Conservation (phyloP, 768 basidiomycete species). For the Calocybe indica region DNA sequence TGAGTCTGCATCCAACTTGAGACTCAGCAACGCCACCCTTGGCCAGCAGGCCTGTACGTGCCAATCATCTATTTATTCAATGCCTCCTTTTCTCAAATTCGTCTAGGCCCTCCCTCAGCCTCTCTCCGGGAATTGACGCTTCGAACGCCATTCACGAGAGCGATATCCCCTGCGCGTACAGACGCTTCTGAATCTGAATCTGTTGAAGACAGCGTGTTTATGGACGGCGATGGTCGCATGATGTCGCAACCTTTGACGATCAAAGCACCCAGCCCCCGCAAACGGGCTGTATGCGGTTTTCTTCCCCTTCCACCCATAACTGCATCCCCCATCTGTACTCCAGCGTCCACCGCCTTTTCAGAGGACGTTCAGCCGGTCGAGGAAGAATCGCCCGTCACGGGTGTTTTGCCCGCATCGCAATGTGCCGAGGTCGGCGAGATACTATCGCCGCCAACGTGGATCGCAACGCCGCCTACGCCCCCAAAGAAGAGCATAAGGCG, state of each 20-base stretch:
- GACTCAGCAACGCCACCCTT: background rate
- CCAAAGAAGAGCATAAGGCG: constrained; percentile 36
- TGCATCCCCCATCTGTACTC: constrained; percentile 54
- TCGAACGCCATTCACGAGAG: too few species aligned
- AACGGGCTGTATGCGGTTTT: constrained; percentile 30
- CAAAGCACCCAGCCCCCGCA: constrained; percentile 9
- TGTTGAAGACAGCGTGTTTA: too few species aligned
- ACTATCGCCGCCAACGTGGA: constrained; percentile 44
- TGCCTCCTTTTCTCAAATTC: background rate
- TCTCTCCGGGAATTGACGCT: too few species aligned
- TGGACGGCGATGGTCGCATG: too few species aligned
- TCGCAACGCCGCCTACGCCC: constrained; percentile 54
- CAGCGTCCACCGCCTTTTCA: constrained; percentile 29
- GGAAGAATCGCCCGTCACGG: background rate
- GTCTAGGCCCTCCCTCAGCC: background rate
- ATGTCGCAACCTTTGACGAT: too few species aligned
- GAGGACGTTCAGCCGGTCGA: constrained; percentile 3
- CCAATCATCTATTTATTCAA: background rate
- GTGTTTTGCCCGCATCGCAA: constrained; percentile 7
- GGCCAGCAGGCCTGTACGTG: constrained; percentile 5
- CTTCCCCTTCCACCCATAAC: constrained; percentile 50
- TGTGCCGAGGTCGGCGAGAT: constrained; percentile 10
- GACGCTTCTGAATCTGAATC: too few species aligned
- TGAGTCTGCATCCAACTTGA: background rate
- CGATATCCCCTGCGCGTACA: too few species aligned